Evolutionary conservation across 2,329 filamentous ascomycete genomes (phyloP).

Genomic region (Teratosphaeria epicoccoides): DNA sequence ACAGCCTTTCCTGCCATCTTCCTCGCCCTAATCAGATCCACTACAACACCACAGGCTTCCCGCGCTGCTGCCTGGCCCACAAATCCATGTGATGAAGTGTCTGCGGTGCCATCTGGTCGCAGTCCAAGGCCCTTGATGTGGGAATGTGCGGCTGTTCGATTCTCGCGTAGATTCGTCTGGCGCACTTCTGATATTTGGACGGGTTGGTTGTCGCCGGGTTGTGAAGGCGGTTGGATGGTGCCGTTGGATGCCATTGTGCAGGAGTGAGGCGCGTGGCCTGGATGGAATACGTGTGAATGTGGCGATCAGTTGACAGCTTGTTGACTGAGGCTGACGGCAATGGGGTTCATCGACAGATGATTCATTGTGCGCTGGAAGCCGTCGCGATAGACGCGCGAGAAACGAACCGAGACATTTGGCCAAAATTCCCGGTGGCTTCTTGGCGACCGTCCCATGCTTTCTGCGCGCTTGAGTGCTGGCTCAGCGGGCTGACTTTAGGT

Average conservation of each 20-base stretch:
- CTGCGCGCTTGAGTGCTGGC: no score
- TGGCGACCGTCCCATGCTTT: neutral
- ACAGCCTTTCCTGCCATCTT: conserved; percentile 97
- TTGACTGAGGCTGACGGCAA: neutral
- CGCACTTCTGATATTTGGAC: conserved; percentile 28
- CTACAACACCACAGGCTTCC: conserved; percentile 94
- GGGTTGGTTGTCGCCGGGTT: conserved; percentile 9
- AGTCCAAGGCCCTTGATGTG: conserved; percentile 95
- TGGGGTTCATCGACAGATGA: no score
- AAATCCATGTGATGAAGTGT: conserved; percentile 70
- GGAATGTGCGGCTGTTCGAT: conserved; percentile 90
- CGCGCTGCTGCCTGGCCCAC: conserved; percentile 79
- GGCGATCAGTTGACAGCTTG: neutral
- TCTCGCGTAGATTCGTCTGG: conserved; percentile 53
- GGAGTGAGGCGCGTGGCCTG: neutral
- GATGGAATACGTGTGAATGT: neutral
- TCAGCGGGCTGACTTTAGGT: neutral
- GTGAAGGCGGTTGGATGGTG: conserved; percentile 5
- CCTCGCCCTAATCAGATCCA: conserved; percentile 89
- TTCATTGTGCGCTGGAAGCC: neutral
- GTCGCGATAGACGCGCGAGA: neutral
- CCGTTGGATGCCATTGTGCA: conserved; percentile 9
- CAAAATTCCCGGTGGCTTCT: no score
- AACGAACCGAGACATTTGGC: neutral
- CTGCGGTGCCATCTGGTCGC: conserved; percentile 73